phyloP scores from a whole-genome alignment of 108 stramenopile species.

The Epithemia pelagica region DNA sequence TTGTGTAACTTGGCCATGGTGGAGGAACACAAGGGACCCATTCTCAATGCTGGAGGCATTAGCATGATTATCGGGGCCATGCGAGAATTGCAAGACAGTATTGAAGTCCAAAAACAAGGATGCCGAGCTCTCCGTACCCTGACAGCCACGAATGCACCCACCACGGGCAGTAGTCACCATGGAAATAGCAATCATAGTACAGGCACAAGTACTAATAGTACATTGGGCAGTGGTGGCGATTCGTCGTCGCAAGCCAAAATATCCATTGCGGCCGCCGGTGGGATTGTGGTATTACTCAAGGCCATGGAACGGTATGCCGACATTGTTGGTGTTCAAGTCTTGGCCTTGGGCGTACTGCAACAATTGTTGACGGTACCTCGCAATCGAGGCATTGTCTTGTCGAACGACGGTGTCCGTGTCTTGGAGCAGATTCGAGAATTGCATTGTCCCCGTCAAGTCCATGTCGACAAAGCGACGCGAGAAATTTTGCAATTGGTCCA shows the following conservation, averaged over 20 bases:
- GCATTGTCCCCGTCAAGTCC: not conserved
- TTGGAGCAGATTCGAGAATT: not conserved
- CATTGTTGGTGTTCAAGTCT: constrained; percentile 2
- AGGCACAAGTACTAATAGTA: no score
- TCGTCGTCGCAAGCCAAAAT: not conserved
- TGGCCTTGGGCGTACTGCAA: not conserved
- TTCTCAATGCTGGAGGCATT: constrained; percentile 1
- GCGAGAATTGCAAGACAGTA: not conserved
- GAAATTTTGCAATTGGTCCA: no score
- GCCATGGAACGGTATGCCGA: constrained; percentile 1
- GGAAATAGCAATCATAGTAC: no score
- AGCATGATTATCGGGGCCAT: constrained; percentile 3
- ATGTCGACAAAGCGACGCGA: not conserved
- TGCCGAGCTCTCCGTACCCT: not conserved
- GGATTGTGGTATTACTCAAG: not conserved
- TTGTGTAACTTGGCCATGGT: constrained; percentile 4
- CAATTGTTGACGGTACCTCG: not conserved
- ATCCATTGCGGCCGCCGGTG: constrained; percentile 1
- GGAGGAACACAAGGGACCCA: constrained; percentile 1
- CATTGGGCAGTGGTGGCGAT: no score
- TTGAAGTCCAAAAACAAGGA: constrained; percentile 6
- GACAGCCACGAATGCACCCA: no score
- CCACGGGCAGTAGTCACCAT: no score
- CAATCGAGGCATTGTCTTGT: not conserved
- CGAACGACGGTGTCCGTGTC: not conserved